Conservation (phyloP, 495 filamentous ascomycete species). For the Hypoxylon rickii region DNA sequence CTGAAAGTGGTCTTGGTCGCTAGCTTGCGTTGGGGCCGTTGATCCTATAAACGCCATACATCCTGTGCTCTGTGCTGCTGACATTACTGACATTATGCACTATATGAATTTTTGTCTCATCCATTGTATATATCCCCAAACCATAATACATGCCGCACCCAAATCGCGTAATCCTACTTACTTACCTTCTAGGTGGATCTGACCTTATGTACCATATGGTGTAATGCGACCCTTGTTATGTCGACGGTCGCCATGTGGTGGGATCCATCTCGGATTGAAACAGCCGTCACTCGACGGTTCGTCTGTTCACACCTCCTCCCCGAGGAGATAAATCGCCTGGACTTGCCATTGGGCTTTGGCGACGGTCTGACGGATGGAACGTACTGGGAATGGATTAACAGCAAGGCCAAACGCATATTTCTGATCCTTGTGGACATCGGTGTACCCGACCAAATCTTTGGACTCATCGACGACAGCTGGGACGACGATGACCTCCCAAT, state of each 20-base stretch:
- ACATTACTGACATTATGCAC: slow-evolving; percentile 14
- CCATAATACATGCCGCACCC: slow-evolving; percentile 20
- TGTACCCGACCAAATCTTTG: slow-evolving; percentile 83
- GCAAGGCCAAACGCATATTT: slow-evolving; percentile 78
- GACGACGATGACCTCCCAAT: slow-evolving; percentile 90
- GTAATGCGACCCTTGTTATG: slow-evolving; percentile 36
- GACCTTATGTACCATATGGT: slow-evolving; percentile 18
- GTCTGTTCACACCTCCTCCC: slow-evolving; percentile 69
- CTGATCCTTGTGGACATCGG: slow-evolving; percentile 80
- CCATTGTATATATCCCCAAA: slow-evolving; percentile 10
- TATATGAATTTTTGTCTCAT: neutral
- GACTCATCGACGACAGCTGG: slow-evolving; percentile 80
- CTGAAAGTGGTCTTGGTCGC: slow-evolving; percentile 25
- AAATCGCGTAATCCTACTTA: slow-evolving; percentile 15
- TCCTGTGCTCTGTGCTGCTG: slow-evolving; percentile 8
- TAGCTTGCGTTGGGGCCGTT: slow-evolving; percentile 16
- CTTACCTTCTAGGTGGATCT: slow-evolving; percentile 30
- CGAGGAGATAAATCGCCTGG: slow-evolving; percentile 66
- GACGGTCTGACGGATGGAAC: slow-evolving; percentile 87
- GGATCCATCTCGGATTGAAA: slow-evolving; percentile 75
- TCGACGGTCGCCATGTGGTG: slow-evolving; percentile 65
- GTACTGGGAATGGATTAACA: slow-evolving; percentile 90
- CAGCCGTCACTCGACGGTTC: slow-evolving; percentile 71
- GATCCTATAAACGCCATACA: slow-evolving; percentile 28
- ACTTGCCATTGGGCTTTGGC: slow-evolving; percentile 77